These are phyloP conservation scores for Tremellales sp. DNA, from an alignment of 1,284 basidiomycete species.

Conservation along the genomic window DNA sequence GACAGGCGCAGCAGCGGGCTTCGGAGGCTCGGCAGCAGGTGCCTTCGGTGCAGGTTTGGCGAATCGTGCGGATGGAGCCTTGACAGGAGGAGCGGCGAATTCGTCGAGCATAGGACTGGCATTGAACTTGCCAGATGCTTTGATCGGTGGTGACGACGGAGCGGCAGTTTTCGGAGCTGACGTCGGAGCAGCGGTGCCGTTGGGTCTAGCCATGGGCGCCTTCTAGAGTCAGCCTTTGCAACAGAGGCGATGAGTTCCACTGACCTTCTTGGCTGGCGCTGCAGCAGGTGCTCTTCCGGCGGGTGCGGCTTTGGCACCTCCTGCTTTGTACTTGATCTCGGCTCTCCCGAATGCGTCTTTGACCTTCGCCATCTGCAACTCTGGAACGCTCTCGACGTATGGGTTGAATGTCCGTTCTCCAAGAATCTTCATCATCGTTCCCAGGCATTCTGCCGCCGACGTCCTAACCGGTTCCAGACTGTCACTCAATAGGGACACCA, in stretches of 20 bases:
- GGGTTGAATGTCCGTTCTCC: constrained; percentile 90
- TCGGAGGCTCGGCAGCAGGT: constrained; percentile 10
- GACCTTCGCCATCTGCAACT: constrained; percentile 87
- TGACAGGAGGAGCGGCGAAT: constrained; percentile 21
- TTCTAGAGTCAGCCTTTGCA: background rate
- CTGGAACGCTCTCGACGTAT: constrained; percentile 79
- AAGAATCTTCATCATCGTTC: constrained; percentile 93
- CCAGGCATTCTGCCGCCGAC: constrained; percentile 81
- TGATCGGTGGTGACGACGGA: constrained; percentile 29
- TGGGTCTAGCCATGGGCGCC: background rate
- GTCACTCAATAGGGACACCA: constrained; percentile 78
- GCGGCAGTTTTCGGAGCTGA: constrained; percentile 8
- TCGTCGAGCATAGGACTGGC: constrained; percentile 20
- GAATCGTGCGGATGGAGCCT: constrained; percentile 31
- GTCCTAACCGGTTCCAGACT: constrained; percentile 85
- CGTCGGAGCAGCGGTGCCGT: background rate
- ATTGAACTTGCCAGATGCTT: constrained; percentile 21
- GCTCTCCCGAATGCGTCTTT: constrained; percentile 90
- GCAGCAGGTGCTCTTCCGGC: constrained; percentile 50
- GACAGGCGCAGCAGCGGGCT: constrained; percentile 36
- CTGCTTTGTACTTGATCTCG: constrained; percentile 75
- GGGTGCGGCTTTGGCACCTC: constrained; percentile 56
- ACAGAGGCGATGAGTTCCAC: background rate
- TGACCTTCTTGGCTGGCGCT: constrained; percentile 51
- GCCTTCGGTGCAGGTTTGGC: constrained; percentile 19